Evolutionary conservation across 1,284 basidiomycete species (phyloP), one percentile per base, ranked within the genome.

Genomic region (Trichosporon sp.): DNA sequence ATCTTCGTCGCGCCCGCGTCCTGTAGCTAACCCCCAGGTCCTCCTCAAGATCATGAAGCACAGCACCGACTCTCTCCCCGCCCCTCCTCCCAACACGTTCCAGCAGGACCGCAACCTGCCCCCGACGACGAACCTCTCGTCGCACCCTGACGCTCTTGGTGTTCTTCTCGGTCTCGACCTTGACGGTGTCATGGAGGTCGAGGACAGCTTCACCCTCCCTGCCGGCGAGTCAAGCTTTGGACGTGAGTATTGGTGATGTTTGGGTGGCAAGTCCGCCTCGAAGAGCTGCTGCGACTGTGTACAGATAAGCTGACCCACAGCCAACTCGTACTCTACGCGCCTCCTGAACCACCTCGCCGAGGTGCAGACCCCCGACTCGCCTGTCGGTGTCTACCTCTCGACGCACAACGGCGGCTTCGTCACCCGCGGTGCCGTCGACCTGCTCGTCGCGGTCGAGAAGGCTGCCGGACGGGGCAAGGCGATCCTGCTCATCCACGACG

Each of bases 351-450:
- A 79, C 63, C 73, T 80, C 32, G 70, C 73, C 11, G 75, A 97
- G 78, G 92, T 98, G 65, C 91, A 93, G 78, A 88, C 90, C 61
- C 95, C 97, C 75, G 94, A 95, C 78, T 93, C 90, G 72, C 87
- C 96, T 57, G 91, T 99, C 63, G 96, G 96, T 52, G 93, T 97
- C 81, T 99, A 99, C 84, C 92, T 96, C 79, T 90, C 89, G 56
- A 92, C 89, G 56, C 87, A 88, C 19, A 85, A 92, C 59, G 92
- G 93, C 40, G 92, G 92, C n/a, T 97, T 95, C 81, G 89, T 92
- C 81, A 90, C 88, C 73, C 90, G 93, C 76, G 86, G 87, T n/a
- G 82, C 96, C 56, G 85, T 98, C 59, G 92, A 97, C 67, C 90
- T 92, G 14, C 90, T 96, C 78, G 87, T 89, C 37, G 86, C 90